phyloP scores from a whole-genome alignment of 441 rosid species.

The Populus hybrid region DNA sequence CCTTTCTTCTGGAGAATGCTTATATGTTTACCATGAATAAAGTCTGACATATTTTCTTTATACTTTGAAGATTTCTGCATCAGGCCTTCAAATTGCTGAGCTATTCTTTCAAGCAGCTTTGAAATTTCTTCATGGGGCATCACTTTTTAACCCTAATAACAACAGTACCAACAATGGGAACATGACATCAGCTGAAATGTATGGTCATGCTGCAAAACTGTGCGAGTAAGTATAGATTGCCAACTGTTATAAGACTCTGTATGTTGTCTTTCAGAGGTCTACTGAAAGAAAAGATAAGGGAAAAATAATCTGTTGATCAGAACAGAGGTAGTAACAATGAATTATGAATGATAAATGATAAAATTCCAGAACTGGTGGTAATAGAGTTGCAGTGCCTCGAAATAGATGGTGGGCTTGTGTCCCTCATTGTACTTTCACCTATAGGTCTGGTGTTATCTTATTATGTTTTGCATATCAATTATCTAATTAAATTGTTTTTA shows the following conservation, averaged over 20 bases:
- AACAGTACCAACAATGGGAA: background rate
- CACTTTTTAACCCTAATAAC: background rate
- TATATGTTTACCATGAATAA: background rate
- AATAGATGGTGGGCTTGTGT: background rate
- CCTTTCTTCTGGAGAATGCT: background rate
- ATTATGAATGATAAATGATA: background rate
- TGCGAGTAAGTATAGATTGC: slow-evolving; percentile 1
- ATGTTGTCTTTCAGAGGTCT: background rate
- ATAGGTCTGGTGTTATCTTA: background rate
- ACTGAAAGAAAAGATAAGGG: background rate
- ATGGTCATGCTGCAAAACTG: background rate
- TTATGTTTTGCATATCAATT: background rate
- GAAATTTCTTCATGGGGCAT: slow-evolving; percentile 7
- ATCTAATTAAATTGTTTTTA: background rate
- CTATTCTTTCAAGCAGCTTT: slow-evolving; percentile 2
- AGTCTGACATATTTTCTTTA: background rate
- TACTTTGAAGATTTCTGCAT: slow-evolving; percentile 2
- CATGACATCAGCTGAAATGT: slow-evolving; percentile 1
- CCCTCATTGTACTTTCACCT: background rate
- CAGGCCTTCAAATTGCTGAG: slow-evolving; percentile 1
- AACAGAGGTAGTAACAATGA: background rate
- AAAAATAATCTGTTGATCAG: background rate
- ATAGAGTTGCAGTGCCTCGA: background rate
- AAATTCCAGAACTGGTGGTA: background rate
- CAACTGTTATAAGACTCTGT: background rate